phyloP scores from a whole-genome alignment of 345 rosid species.

The Gossypium arboreum region DNA sequence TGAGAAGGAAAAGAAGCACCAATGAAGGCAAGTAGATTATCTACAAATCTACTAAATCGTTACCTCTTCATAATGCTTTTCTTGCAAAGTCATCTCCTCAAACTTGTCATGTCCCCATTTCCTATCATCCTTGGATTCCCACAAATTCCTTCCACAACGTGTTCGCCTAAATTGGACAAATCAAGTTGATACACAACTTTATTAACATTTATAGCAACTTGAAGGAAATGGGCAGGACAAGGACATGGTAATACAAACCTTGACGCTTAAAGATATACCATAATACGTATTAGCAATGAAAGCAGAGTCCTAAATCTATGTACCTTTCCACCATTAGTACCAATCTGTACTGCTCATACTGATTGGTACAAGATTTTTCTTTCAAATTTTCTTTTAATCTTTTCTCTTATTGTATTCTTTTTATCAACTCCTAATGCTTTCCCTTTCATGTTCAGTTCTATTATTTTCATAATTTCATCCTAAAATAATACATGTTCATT shows the following conservation, averaged over 20 bases:
- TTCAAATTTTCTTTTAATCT: too few relatives aligned
- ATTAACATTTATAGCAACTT: background rate
- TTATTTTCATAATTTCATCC: background rate
- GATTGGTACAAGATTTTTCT: background rate
- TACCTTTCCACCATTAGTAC: background rate
- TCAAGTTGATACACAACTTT: background rate
- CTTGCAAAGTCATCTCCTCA: slow-evolving; percentile 68
- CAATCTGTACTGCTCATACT: background rate
- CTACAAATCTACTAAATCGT: background rate
- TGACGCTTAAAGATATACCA: background rate
- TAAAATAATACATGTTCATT: background rate
- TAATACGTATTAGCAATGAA: background rate
- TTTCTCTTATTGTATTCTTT: background rate
- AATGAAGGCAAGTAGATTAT: slow-evolving; percentile 7
- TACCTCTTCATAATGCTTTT: slow-evolving; percentile 61
- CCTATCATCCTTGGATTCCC: slow-evolving; percentile 88
- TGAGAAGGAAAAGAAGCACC: background rate
- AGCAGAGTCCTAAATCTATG: background rate
- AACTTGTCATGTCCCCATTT: slow-evolving; percentile 98
- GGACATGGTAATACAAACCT: background rate
- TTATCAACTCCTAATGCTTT: background rate
- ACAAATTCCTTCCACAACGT: slow-evolving; percentile 68
- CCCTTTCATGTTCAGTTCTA: background rate
- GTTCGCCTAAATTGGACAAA: slow-evolving; percentile 50
- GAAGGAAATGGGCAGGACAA: background rate